Conservation (phyloP, 805 yeast species). For the Nadsonia fulvescens region DNA sequence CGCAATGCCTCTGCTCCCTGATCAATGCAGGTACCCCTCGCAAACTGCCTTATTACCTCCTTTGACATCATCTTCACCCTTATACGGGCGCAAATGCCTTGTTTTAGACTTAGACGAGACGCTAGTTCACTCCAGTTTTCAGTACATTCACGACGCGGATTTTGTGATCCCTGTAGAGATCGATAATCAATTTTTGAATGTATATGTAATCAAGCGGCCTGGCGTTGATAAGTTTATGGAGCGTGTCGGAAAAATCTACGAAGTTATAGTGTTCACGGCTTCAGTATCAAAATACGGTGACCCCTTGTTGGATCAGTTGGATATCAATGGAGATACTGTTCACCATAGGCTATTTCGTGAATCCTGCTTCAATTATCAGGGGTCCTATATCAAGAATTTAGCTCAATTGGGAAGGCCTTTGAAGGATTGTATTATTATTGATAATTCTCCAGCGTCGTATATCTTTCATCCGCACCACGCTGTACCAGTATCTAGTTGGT, state of each 20-base stretch:
- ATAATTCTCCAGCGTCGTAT: slow-evolving; percentile 96
- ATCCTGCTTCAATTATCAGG: slow-evolving; percentile 83
- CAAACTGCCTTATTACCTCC: too few relatives aligned
- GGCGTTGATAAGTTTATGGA: slow-evolving; percentile 89
- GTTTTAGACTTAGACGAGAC: slow-evolving; percentile 92
- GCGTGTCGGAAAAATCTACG: slow-evolving; percentile 71
- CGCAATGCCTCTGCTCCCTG: too few relatives aligned
- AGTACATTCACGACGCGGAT: slow-evolving; percentile 80
- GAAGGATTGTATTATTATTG: slow-evolving; percentile 70
- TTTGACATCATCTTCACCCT: too few relatives aligned
- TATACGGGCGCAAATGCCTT: slow-evolving; percentile 79
- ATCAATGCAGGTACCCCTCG: too few relatives aligned
- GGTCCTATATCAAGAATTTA: slow-evolving; percentile 84
- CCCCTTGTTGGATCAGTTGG: slow-evolving; percentile 80
- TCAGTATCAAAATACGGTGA: slow-evolving; percentile 92
- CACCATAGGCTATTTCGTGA: slow-evolving; percentile 92
- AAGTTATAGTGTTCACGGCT: slow-evolving; percentile 94
- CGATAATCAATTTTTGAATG: slow-evolving; percentile 81
- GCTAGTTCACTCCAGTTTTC: slow-evolving; percentile 86
- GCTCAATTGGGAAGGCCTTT: slow-evolving; percentile 90
- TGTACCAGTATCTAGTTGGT: slow-evolving; percentile 94
- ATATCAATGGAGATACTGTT: slow-evolving; percentile 46
- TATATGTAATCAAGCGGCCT: slow-evolving; percentile 91
- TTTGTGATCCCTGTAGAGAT: slow-evolving; percentile 96
- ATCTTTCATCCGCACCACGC: slow-evolving; percentile 96